Conservation (phyloP, 2,329 filamentous ascomycete genomes). For the Knufia fluminis region DNA sequence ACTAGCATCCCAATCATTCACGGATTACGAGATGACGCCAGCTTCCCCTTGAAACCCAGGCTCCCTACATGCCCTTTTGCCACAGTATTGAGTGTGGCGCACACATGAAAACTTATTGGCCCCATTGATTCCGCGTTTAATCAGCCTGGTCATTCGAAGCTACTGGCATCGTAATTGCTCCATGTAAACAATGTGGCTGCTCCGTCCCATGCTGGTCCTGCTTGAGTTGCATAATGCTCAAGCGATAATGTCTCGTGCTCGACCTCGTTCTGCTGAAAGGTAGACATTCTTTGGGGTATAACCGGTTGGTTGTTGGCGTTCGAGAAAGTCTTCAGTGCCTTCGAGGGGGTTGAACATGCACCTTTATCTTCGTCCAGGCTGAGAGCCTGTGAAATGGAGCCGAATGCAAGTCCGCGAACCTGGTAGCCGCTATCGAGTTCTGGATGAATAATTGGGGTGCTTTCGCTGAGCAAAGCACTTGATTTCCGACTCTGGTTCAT, state of each 20-base stretch:
- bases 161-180: too few relatives aligned
- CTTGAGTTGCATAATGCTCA: not conserved
- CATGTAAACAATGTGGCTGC: not conserved
- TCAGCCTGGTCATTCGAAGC: too few relatives aligned
- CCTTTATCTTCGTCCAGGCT: not conserved
- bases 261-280: not conserved
- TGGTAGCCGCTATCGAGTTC: not conserved
- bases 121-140: too few relatives aligned
- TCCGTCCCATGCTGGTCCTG: not conserved
- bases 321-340: not conserved
- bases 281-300: not conserved
- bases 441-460: not conserved
- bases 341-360: not conserved
- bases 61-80: too few relatives aligned
- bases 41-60: too few relatives aligned
- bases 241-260: not conserved
- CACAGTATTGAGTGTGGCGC: too few relatives aligned
- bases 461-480: too few relatives aligned
- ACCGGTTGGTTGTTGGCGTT: not conserved
- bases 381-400: not conserved
- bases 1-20: too few relatives aligned
- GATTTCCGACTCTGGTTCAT: too few relatives aligned
- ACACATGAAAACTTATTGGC: too few relatives aligned
- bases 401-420: not conserved
- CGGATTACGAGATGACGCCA: too few relatives aligned